These are phyloP conservation scores for Apiotrichum domesticum DNA, from an alignment of 1,284 basidiomycete species.

Conservation along the genomic window DNA sequence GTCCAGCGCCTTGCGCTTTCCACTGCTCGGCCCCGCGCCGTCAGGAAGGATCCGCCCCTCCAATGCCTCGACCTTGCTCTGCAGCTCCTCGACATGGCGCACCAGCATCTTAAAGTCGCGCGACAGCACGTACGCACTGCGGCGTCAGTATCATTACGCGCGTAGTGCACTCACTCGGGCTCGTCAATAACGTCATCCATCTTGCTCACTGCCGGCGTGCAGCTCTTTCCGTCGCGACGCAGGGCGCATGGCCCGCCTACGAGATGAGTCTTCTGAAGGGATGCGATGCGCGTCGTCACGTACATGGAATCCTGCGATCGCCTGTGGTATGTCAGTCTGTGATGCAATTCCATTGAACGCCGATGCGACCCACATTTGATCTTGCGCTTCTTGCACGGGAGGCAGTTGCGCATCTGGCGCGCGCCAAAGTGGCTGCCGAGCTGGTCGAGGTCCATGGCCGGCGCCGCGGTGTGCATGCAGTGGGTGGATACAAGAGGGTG, in stretches of 20 bases:
- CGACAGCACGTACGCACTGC: constrained; percentile 5
- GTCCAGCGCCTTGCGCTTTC: background rate
- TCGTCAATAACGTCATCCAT: constrained; percentile 8
- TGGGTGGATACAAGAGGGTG: no score
- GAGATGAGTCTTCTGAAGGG: background rate
- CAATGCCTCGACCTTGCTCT: constrained; percentile 6
- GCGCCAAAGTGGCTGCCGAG: constrained; percentile 10
- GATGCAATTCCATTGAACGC: background rate
- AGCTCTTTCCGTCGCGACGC: constrained; percentile 16
- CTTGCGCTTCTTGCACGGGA: constrained; percentile 22
- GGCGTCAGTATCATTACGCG: no score
- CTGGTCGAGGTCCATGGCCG: constrained; percentile 10
- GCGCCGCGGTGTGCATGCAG: no score
- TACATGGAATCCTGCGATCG: constrained; percentile 18
- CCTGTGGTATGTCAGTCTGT: constrained; percentile 8
- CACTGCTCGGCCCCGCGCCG: background rate
- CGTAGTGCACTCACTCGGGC: background rate
- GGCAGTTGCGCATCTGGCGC: constrained; percentile 21
- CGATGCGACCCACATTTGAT: constrained; percentile 15
- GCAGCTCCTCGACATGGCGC: constrained; percentile 2
- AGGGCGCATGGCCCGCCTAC: constrained; percentile 19
- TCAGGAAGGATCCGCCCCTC: background rate
- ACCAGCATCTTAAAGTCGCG: constrained; percentile 10
- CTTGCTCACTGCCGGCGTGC: constrained; percentile 8
- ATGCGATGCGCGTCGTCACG: background rate